A percentile compares a stretch with the other conserved stretches of the same genome.
Conservation (phyloP, 108 stramenopile species). For the Cyclotella distinguenda region DNA sequence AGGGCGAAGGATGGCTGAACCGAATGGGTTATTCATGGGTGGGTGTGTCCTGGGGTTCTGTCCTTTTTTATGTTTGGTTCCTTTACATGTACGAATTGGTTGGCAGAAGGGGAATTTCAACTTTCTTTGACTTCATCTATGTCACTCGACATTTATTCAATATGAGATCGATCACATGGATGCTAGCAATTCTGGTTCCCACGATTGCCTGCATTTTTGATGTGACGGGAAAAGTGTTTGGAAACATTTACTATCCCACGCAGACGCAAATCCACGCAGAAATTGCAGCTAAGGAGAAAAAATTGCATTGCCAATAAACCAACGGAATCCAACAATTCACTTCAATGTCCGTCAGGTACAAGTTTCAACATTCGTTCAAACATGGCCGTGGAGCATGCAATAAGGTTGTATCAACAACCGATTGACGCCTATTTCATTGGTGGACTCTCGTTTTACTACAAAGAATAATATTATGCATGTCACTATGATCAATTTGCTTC, state of each 20-base stretch:
- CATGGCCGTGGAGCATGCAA: too few species aligned
- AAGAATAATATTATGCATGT: too few species aligned
- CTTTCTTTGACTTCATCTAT: conserved; percentile 56
- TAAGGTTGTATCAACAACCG: too few species aligned
- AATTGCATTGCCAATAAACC: too few species aligned
- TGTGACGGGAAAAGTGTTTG: conserved; percentile 74
- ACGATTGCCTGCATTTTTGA: conserved; percentile 64
- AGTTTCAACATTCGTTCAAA: too few species aligned
- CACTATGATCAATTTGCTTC: too few species aligned
- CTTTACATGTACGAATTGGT: conserved; percentile 60
- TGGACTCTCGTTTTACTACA: too few species aligned
- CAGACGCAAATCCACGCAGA: conserved; percentile 88
- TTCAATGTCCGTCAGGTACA: too few species aligned
- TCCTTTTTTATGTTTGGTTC: conserved; percentile 66
- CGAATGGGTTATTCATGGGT: conserved; percentile 76
- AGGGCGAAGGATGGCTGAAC: conserved; percentile 63
- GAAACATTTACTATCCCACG: conserved; percentile 83
- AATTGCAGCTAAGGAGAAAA: conserved; percentile 52
- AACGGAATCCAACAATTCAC: too few species aligned
- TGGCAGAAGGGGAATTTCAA: conserved; percentile 46
- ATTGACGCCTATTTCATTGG: too few species aligned
- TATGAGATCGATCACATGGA: conserved; percentile 66
- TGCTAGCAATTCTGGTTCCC: conserved; percentile 64
- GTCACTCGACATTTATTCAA: conserved; percentile 63
- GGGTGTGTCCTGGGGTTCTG: conserved; percentile 60